Conservation (phyloP, 2,329 filamentous ascomycete species). For the Diaporthe citrichinensis region DNA sequence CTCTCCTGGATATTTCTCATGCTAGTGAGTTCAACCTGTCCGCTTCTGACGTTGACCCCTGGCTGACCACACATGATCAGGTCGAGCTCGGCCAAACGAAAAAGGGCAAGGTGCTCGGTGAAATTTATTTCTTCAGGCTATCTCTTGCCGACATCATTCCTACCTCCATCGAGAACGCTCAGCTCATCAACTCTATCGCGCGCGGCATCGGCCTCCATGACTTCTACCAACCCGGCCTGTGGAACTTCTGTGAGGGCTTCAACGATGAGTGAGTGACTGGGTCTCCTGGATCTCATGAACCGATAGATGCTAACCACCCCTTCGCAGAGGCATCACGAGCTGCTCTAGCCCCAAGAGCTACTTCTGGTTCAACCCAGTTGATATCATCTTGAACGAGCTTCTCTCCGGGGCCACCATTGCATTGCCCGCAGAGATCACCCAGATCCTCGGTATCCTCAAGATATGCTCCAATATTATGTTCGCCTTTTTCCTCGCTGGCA, state of each 20-base stretch:
- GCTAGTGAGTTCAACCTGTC: constrained; percentile 66
- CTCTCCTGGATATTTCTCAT: constrained; percentile 84
- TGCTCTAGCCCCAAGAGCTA: constrained; percentile 80
- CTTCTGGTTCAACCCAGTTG: constrained; percentile 94
- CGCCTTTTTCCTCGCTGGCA: constrained; percentile 82
- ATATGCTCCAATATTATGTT: constrained; percentile 90
- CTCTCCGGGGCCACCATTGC: constrained; percentile 87
- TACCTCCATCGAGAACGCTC: constrained; percentile 76
- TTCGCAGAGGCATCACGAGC: constrained; percentile 77
- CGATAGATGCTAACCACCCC: constrained; percentile 56
- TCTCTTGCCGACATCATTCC: constrained; percentile 87
- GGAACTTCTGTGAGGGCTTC: constrained; percentile 94
- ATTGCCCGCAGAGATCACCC: constrained; percentile 79
- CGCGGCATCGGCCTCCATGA: constrained; percentile 90
- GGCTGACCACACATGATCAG: constrained; percentile 47
- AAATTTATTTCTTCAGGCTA: constrained; percentile 88
- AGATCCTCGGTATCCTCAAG: constrained; percentile 81
- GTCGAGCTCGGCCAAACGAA: constrained; percentile 81
- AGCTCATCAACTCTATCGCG: constrained; percentile 88
- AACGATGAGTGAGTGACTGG: constrained; percentile 65
- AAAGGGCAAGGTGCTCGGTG: constrained; percentile 70
- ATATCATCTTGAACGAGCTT: constrained; percentile 84
- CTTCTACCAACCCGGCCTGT: constrained; percentile 93
- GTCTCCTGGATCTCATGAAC: neutral
- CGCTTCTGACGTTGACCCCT: neutral